Percentiles rank a stretch among this genome's conserved stretches.
phyloP scores from a whole-genome alignment of 129 eudicot genomes.

The Sambucus nigra region DNA sequence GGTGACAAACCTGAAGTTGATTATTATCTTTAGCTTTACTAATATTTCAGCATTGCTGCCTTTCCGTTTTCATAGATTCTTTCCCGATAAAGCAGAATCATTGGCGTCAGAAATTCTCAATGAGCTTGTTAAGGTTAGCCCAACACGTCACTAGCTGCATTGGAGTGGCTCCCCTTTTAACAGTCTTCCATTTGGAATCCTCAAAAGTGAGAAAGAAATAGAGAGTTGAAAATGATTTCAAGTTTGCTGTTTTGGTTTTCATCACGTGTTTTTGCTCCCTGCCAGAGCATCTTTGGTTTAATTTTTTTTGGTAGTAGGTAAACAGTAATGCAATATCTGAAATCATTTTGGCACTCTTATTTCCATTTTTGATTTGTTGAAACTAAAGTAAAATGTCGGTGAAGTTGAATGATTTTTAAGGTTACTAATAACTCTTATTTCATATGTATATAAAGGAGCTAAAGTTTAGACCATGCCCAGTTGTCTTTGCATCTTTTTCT shows the following conservation, averaged over 20 bases:
- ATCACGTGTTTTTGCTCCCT: no score
- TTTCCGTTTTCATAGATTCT: slow-evolving; percentile 65
- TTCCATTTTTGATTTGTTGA: no score
- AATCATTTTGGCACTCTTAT: no score
- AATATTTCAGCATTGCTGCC: no score
- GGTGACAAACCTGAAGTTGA: no score
- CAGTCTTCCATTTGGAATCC: background rate
- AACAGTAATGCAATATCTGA: no score
- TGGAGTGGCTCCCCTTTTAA: background rate
- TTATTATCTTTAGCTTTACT: no score
- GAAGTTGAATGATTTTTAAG: background rate
- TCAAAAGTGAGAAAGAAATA: background rate
- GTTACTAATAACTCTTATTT: slow-evolving; percentile 9
- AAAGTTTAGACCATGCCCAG: slow-evolving; percentile 61
- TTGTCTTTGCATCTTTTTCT: slow-evolving; percentile 85
- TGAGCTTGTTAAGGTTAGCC: slow-evolving; percentile 64
- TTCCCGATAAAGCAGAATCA: slow-evolving; percentile 72
- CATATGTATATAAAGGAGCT: slow-evolving; percentile 49
- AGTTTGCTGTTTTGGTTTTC: background rate
- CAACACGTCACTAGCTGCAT: background rate
- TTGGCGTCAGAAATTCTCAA: slow-evolving; percentile 53
- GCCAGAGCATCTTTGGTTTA: no score
- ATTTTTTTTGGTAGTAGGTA: no score
- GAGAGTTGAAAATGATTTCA: background rate
- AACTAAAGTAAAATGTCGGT: no score